These are phyloP conservation scores for Oryza glumipatula DNA, from an alignment of 176 grass and related monocot genomes.

Conservation along the genomic window DNA sequence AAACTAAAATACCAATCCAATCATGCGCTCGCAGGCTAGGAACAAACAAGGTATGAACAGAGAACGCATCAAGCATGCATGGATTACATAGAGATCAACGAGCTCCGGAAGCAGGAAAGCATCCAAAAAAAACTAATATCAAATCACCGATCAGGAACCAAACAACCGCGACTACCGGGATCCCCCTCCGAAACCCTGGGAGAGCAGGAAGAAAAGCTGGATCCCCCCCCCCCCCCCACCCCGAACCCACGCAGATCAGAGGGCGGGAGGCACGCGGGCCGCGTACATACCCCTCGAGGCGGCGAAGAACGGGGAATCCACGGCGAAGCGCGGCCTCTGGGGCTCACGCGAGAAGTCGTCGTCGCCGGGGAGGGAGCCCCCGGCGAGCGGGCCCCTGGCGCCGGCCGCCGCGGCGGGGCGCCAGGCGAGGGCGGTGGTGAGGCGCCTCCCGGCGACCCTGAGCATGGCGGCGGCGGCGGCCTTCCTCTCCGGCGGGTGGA, in stretches of 20 bases:
- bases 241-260: conserved; percentile 39
- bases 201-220: not conserved
- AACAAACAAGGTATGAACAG: no score
- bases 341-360: conserved; percentile 22
- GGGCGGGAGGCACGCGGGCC: not conserved
- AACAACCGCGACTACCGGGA: not conserved
- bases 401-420: conserved; percentile 42
- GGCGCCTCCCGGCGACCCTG: conserved; percentile 55
- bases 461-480: conserved; percentile 37
- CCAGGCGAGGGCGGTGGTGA: conserved; percentile 49
- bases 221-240: not conserved
- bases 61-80: not conserved
- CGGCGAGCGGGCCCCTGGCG: conserved; percentile 31
- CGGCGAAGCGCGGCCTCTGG: conserved; percentile 13
- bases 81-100: not conserved
- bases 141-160: conserved; percentile 1
- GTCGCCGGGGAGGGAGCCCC: conserved; percentile 11
- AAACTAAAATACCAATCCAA: not conserved
- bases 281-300: conserved; percentile 48
- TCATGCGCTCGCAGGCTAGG: no score
- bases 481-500: conserved; percentile 33
- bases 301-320: conserved; percentile 39
- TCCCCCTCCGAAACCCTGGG: conserved; percentile 26
- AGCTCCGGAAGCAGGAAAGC: not conserved
- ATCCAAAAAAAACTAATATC: not conserved